Evolutionary conservation across 2,329 filamentous ascomycete species (phyloP).

Genomic region (Botryotinia narcissicola): DNA sequence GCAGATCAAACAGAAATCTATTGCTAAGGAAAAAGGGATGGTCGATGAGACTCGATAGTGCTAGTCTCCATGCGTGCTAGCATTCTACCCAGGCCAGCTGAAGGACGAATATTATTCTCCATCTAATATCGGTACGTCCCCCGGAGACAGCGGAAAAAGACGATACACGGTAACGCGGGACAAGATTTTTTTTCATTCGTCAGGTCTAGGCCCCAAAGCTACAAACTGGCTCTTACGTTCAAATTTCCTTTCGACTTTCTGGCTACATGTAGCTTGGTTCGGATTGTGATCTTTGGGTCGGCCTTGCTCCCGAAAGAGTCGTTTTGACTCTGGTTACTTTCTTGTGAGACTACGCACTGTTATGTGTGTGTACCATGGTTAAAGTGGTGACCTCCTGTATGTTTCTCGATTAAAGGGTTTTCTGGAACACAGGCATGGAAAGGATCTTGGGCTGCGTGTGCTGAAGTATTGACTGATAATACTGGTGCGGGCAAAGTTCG

Average conservation of each 20-base stretch:
- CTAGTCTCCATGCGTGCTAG: neutral
- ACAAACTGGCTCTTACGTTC: neutral
- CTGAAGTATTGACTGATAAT: neutral
- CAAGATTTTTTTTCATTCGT: neutral
- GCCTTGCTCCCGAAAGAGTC: neutral
- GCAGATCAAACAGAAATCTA: constrained; percentile 11
- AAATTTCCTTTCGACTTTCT: constrained; percentile 10
- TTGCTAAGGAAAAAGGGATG: neutral
- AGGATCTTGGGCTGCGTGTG: neutral
- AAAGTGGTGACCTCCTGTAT: neutral
- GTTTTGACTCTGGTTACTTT: neutral
- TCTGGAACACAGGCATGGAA: neutral
- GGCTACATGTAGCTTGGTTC: neutral
- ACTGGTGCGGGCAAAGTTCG: neutral
- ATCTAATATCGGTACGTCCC: constrained; percentile 12
- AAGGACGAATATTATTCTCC: constrained; percentile 1
- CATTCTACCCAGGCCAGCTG: neutral
- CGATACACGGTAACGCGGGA: neutral
- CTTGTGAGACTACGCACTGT: constrained; percentile 10
- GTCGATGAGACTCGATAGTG: neutral
- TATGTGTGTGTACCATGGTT: neutral
- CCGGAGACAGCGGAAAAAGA: constrained; percentile 7
- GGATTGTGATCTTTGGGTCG: neutral
- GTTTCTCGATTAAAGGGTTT: neutral
- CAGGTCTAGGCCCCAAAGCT: neutral